Evolutionary conservation across 140 eudicot species (phyloP).

Genomic region (Senecio squalidus): DNA sequence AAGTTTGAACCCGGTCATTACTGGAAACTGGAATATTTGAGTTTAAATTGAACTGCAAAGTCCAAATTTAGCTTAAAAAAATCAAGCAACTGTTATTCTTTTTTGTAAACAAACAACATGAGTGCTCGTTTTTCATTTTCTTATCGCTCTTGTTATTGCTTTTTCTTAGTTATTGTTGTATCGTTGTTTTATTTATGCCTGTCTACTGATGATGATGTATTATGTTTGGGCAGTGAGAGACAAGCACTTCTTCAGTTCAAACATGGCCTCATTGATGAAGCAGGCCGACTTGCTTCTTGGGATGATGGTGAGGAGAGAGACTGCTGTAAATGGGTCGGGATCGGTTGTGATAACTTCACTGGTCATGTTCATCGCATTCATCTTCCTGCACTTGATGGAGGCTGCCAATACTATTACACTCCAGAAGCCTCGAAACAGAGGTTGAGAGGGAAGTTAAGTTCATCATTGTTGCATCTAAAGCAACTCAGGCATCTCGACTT

Average conservation of each 20-base stretch:
- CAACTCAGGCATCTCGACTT: too few relatives aligned
- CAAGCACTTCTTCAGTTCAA: neutral
- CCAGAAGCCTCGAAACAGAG: neutral
- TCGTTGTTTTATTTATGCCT: neutral
- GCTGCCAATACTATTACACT: too few relatives aligned
- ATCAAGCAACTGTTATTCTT: neutral
- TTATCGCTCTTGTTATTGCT: neutral
- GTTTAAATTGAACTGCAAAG: too few relatives aligned
- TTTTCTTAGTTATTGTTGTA: neutral
- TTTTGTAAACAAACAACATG: neutral
- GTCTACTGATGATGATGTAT: neutral
- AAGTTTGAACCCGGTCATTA: too few relatives aligned
- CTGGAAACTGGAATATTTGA: too few relatives aligned
- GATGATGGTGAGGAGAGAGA: conserved; percentile 5
- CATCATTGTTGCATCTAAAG: conserved; percentile 10
- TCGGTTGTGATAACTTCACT: conserved; percentile 22
- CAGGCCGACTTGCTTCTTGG: neutral
- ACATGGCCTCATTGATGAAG: neutral
- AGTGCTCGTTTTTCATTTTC: neutral
- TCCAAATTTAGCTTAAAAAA: too few relatives aligned
- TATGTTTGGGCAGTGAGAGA: neutral
- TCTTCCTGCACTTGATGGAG: conserved; percentile 3
- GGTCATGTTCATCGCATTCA: conserved; percentile 19
- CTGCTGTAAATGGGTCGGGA: conserved; percentile 30
- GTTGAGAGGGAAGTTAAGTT: conserved; percentile 18